Percentiles rank a stretch among this genome's conserved stretches.
Conservation (phyloP, 768 basidiomycete species). For the Boletus sp. region DNA sequence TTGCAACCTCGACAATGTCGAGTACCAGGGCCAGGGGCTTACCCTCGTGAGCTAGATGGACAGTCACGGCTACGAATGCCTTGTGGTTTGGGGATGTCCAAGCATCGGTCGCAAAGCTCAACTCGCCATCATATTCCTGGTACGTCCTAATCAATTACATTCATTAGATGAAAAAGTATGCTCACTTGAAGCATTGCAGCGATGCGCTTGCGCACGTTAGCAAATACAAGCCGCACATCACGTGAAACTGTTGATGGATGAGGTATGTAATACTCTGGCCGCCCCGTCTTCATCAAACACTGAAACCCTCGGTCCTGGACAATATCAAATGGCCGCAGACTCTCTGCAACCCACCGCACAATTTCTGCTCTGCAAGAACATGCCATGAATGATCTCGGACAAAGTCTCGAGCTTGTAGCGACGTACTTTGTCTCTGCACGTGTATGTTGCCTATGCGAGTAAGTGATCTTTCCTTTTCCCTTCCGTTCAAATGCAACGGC, state of each 20-base stretch:
- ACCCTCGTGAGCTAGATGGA: not conserved
- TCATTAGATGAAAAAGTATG: too few relatives aligned
- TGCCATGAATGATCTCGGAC: not conserved
- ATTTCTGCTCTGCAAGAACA: not conserved
- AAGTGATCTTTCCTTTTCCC: not conserved
- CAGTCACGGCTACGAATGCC: not conserved
- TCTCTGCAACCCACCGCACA: not conserved
- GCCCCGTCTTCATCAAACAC: not conserved
- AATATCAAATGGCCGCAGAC: not conserved
- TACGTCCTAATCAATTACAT: too few relatives aligned
- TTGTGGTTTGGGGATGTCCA: not conserved
- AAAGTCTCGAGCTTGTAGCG: too few relatives aligned
- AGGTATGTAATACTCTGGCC: not conserved
- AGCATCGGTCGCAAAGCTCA: not conserved
- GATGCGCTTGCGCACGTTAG: not conserved
- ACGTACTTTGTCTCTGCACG: not conserved
- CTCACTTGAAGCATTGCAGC: not conserved
- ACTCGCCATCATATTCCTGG: not conserved
- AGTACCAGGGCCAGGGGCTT: not conserved
- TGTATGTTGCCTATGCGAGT: not conserved
- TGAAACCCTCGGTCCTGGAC: not conserved
- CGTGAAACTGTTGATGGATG: not conserved
- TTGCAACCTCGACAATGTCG: not conserved
- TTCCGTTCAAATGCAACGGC: not conserved
- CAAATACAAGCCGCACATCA: not conserved